These are phyloP conservation scores for Astragalus glycyphyllos DNA, from an alignment of 306 rosid species.

Conservation along the genomic window DNA sequence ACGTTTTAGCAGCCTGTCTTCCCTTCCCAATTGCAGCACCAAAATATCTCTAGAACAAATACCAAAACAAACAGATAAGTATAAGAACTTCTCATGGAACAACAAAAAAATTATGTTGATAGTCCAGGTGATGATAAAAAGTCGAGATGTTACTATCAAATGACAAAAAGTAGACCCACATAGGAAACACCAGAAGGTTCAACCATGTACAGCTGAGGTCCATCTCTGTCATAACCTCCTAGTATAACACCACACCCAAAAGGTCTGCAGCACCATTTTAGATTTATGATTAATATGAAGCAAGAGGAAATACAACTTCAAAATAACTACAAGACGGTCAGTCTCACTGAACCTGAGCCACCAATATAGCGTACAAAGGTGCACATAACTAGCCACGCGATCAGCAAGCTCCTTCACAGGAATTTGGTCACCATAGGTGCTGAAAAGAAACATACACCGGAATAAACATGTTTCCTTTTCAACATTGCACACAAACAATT, in stretches of 20 bases:
- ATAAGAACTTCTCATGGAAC: constrained; percentile 27
- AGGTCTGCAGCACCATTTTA: constrained; percentile 67
- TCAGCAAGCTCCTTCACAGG: constrained; percentile 97
- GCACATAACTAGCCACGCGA: constrained; percentile 97
- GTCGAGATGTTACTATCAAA: constrained; percentile 15
- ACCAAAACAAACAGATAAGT: constrained; percentile 41
- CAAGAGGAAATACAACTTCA: constrained; percentile 31
- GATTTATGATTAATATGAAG: constrained; percentile 30
- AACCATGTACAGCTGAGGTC: constrained; percentile 95
- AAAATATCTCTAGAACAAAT: constrained; percentile 75
- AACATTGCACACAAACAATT: constrained; percentile 35
- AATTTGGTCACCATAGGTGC: constrained; percentile 84
- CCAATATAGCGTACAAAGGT: constrained; percentile 96
- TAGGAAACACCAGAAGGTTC: constrained; percentile 97
- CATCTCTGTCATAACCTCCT: constrained; percentile 98
- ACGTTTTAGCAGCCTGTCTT: constrained; percentile 98
- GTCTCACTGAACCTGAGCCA: constrained; percentile 82
- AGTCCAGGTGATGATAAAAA: constrained; percentile 23
- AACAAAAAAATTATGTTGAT: background rate
- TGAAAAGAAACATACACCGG: constrained; percentile 45
- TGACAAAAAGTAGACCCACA: constrained; percentile 57
- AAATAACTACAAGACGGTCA: constrained; percentile 20
- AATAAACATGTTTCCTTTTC: constrained; percentile 35
- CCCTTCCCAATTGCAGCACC: constrained; percentile 99
- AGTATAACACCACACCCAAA: constrained; percentile 98